Evolutionary conservation across 1,284 basidiomycete genomes (phyloP).

Genomic region (Ganoderma leucocontextum): DNA sequence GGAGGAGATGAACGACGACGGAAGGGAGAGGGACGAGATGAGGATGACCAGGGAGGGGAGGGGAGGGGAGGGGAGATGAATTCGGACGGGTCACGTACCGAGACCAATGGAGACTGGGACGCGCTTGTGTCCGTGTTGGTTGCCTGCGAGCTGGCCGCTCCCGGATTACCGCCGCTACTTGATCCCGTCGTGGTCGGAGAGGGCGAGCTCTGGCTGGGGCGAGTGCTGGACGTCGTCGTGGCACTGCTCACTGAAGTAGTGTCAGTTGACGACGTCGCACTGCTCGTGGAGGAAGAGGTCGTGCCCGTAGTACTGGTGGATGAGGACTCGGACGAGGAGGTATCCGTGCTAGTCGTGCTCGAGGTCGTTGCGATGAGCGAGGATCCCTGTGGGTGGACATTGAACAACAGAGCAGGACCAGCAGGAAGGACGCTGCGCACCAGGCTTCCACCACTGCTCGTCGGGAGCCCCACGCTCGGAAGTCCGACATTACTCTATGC

Average conservation of each 20-base stretch:
- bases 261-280: constrained; percentile 1
- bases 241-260: constrained; percentile 1
- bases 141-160: not conserved
- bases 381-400: not conserved
- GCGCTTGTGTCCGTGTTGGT: not conserved
- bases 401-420: not conserved
- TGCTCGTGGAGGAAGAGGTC: not conserved
- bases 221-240: not conserved
- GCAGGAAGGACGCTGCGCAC: not conserved
- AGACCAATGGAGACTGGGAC: not conserved
- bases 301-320: not conserved
- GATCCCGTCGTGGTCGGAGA: not conserved
- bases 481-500: not conserved
- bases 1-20: no score
- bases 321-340: not conserved
- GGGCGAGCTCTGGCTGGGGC: not conserved
- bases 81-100: not conserved
- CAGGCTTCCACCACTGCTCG: not conserved
- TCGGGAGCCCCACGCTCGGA: not conserved
- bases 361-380: not conserved
- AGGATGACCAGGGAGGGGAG: not conserved
- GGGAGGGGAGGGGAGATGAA: not conserved
- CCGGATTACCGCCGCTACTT: not conserved
- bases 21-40: not conserved
- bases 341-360: not conserved